These are phyloP conservation scores for Candida sp. DNA, from an alignment of 1,139 yeast species.

Conservation along the genomic window DNA sequence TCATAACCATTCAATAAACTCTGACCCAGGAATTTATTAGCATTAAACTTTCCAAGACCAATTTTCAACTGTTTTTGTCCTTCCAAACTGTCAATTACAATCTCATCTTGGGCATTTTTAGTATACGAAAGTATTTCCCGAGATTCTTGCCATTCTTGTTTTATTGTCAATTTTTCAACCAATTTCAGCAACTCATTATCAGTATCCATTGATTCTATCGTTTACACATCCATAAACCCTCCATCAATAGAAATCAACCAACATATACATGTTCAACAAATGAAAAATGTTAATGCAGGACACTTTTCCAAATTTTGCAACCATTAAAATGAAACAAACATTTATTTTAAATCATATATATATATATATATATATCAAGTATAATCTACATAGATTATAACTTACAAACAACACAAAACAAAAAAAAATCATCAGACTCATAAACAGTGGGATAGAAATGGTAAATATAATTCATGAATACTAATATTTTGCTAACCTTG, in stretches of 20 bases:
- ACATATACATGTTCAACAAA: not conserved
- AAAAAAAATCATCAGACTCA: no score
- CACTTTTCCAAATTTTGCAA: no score
- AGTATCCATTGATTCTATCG: not conserved
- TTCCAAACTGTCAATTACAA: constrained; percentile 7
- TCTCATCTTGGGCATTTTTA: constrained; percentile 6
- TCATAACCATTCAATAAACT: constrained; percentile 16
- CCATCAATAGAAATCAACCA: not conserved
- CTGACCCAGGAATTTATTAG: constrained; percentile 14
- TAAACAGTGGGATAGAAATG: no score
- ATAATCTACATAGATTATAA: no score
- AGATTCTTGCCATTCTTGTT: not conserved
- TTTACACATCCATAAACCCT: no score
- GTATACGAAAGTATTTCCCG: constrained; percentile 9
- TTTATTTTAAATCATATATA: no score
- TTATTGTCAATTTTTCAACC: not conserved
- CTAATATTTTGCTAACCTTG: no score
- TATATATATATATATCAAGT: no score
- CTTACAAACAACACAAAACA: no score
- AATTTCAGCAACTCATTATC: not conserved
- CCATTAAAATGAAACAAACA: no score
- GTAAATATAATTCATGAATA: no score
- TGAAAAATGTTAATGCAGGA: not conserved
- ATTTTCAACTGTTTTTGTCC: constrained; percentile 11
- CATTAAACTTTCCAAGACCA: constrained; percentile 2